A percentile compares a stretch with the other conserved stretches of the same genome.
phyloP scores from a whole-genome alignment of 176 grass and related monocot genomes.

The Aegilops bicornis region DNA sequence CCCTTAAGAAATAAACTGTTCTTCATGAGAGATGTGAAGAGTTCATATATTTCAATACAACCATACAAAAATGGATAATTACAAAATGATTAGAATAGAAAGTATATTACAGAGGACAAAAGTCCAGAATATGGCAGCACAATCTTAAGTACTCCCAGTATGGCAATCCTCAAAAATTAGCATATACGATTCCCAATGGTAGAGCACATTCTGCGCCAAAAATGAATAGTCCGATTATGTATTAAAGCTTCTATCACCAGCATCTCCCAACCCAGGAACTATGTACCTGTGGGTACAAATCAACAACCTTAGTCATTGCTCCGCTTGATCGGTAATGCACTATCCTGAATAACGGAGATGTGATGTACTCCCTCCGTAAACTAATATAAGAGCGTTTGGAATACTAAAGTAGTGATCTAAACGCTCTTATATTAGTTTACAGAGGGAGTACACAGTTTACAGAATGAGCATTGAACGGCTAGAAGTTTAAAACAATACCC shows the following conservation, averaged over 20 bases:
- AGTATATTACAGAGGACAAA: background rate
- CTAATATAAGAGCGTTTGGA: no score
- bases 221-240: conserved; percentile 44
- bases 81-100: conserved; percentile 15
- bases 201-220: background rate
- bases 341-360: background rate
- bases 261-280: conserved; percentile 91
- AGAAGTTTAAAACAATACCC: conserved; percentile 58
- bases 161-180: background rate
- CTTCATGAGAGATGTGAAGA: background rate
- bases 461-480: background rate
- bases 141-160: background rate
- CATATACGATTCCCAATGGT: conserved; percentile 13
- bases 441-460: background rate
- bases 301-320: background rate
- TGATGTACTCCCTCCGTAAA: background rate
- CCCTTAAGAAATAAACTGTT: background rate
- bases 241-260: conserved; percentile 86
- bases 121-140: conserved; percentile 17
- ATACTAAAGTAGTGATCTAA: no score
- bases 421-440: no score
- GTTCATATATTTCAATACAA: background rate
- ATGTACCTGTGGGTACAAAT: conserved; percentile 73
- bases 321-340: background rate
- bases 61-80: conserved; percentile 24